Conservation (phyloP, 805 yeast genomes). For the Pichia heedii region DNA sequence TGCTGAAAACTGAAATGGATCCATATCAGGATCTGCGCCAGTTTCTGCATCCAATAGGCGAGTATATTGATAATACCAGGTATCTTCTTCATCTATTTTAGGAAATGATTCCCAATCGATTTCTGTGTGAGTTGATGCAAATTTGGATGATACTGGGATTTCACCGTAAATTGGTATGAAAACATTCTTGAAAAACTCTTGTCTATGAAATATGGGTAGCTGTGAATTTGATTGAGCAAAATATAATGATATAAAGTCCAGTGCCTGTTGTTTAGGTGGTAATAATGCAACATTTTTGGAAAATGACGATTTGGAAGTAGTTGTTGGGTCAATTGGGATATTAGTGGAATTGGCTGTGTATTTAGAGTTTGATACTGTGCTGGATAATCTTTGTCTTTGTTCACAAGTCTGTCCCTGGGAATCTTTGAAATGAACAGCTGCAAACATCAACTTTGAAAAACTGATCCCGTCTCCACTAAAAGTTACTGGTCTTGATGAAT, state of each 20-base stretch:
- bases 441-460: slow-evolving; percentile 66
- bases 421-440: slow-evolving; percentile 57
- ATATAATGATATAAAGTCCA: slow-evolving; percentile 50
- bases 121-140: slow-evolving; percentile 51
- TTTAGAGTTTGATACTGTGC: background rate
- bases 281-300: slow-evolving; percentile 36
- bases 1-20: slow-evolving; percentile 29
- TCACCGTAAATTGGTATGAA: slow-evolving; percentile 78
- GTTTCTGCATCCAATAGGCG: slow-evolving; percentile 24
- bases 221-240: slow-evolving; percentile 80
- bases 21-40: slow-evolving; percentile 17
- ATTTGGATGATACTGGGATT: slow-evolving; percentile 40
- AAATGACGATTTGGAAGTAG: slow-evolving; percentile 4
- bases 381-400: slow-evolving; percentile 1
- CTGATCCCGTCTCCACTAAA: slow-evolving; percentile 54
- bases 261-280: slow-evolving; percentile 66
- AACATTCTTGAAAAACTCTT: slow-evolving; percentile 53
- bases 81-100: slow-evolving; percentile 26
- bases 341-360: background rate
- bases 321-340: slow-evolving; percentile 8
- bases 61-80: slow-evolving; percentile 42
- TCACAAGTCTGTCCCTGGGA: background rate
- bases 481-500: slow-evolving; percentile 25
- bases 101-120: slow-evolving; percentile 29
- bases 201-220: slow-evolving; percentile 76